phyloP scores from a whole-genome alignment of 1,139 yeast species.

The Debaryomyces coudertii region DNA sequence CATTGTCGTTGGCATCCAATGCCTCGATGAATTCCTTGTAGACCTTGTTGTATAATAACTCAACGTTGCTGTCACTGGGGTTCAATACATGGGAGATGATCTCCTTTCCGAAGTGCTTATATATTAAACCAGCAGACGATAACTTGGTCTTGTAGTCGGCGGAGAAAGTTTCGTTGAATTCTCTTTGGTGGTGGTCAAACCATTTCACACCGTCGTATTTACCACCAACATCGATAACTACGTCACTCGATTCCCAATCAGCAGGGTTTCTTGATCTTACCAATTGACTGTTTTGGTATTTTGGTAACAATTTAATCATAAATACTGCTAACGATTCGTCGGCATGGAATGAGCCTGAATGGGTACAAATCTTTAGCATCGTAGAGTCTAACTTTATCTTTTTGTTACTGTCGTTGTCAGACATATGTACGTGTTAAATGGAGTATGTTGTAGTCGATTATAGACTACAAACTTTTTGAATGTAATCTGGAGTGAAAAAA shows the following conservation, averaged over 20 bases:
- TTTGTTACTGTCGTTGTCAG: constrained; percentile 11
- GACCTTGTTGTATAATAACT: constrained; percentile 68
- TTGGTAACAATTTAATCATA: constrained; percentile 75
- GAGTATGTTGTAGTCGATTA: neutral
- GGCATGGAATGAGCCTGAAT: constrained; percentile 95
- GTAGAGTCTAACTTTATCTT: constrained; percentile 15
- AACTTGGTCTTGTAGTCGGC: constrained; percentile 62
- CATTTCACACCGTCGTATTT: constrained; percentile 83
- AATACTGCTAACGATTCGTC: constrained; percentile 97
- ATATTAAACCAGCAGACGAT: constrained; percentile 91
- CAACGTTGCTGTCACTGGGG: constrained; percentile 47
- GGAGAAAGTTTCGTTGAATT: constrained; percentile 42
- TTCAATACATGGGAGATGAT: constrained; percentile 55
- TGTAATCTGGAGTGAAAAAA: constrained; percentile 2
- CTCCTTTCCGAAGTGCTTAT: constrained; percentile 89
- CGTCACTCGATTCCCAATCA: constrained; percentile 85
- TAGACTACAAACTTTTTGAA: no score
- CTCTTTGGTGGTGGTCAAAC: constrained; percentile 96
- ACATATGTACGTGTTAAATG: constrained; percentile 2
- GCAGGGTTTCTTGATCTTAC: constrained; percentile 83
- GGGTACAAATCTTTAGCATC: constrained; percentile 73
- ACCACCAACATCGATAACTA: constrained; percentile 96
- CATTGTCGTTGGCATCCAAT: constrained; percentile 95
- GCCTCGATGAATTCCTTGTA: constrained; percentile 89
- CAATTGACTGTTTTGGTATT: constrained; percentile 64